Evolutionary conservation across 768 basidiomycete genomes (phyloP), one percentile per base, ranked within the genome.

Genomic region (Psilocybe tampanensis): DNA sequence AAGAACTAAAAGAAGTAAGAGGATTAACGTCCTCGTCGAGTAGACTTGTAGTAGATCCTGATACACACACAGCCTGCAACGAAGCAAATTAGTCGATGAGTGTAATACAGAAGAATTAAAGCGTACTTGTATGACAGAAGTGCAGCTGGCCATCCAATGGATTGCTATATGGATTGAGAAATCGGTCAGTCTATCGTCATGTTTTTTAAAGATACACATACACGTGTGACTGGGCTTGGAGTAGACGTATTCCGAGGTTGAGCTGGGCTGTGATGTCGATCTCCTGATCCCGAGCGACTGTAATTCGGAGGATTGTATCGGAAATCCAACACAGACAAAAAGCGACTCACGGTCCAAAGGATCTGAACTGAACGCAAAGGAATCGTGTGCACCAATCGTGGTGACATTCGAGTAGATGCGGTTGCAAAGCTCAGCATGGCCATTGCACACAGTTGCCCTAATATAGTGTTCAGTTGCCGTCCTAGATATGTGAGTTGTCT

Each of bases 61-160:
- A 45, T 64, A 74, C 73, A 57, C 77, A 79, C 73, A 57, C 77
- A 79, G 54, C 67, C 76, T 78, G 61, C 8, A 44, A 29, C 2
- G 21, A 22, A 8, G n/a, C 36, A 39, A 39, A 34, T 8, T 47
- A 49, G 22, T 32, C 19, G 17, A 33, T 12, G 17, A 39, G 9
- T 8, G 41, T 24, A 13, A 32, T 22, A 52, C 18, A 9, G 21
- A 44, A 9, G 6, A 7, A 19, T 22, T n/a, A n/a, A 13, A 29
- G 78, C 63, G 44, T 63, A 85, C 78, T 82, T 2, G 86, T 85
- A 66, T 89, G 89, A 66, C 89, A 90, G 61, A 89, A 86, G 62
- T 84, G 84, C 8, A 89, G 70, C 2, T 73, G 76, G 5, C 75
- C 78, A 51, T 78, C 68, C 34, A 75, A 70, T 45, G 71, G 74